Conservation (phyloP, 1,284 basidiomycete species). For the Ganoderma lucidum region DNA sequence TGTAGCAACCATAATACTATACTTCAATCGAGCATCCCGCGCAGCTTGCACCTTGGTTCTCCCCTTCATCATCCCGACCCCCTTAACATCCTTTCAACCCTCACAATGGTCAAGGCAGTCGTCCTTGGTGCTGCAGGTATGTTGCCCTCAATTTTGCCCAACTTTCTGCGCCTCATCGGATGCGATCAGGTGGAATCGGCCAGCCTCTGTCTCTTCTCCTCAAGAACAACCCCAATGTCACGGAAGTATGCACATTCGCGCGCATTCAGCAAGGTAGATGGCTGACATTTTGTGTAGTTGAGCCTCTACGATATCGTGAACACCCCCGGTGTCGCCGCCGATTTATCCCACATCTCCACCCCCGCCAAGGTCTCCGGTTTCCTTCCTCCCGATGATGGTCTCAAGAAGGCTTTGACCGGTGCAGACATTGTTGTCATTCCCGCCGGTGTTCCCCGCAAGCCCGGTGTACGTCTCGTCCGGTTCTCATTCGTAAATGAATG, state of each 20-base stretch:
- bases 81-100: constrained; percentile 10
- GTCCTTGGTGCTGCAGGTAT: constrained; percentile 92
- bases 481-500: constrained; percentile 7
- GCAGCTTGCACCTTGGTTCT: constrained; percentile 4
- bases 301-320: constrained; percentile 96
- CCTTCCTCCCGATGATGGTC: constrained; percentile 78
- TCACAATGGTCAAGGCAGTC: constrained; percentile 85
- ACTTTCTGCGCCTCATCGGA: constrained; percentile 12
- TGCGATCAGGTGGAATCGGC: constrained; percentile 81
- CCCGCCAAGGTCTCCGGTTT: constrained; percentile 83
- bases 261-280: neutral
- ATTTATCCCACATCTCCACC: constrained; percentile 90
- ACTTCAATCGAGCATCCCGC: constrained; percentile 5
- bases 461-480: constrained; percentile 69
- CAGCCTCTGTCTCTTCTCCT: constrained; percentile 93
- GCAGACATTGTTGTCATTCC: constrained; percentile 96
- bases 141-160: constrained; percentile 4
- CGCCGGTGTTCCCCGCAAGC: constrained; percentile 97
- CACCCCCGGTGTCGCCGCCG: constrained; percentile 95
- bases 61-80: constrained; percentile 28
- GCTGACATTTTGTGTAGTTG: constrained; percentile 55
- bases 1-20: constrained; percentile 12
- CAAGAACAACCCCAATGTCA: constrained; percentile 86
- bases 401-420: constrained; percentile 85
- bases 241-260: constrained; percentile 57